phyloP scores from a whole-genome alignment of 2,329 filamentous ascomycete species.

The Neocucurbitaria cava region DNA sequence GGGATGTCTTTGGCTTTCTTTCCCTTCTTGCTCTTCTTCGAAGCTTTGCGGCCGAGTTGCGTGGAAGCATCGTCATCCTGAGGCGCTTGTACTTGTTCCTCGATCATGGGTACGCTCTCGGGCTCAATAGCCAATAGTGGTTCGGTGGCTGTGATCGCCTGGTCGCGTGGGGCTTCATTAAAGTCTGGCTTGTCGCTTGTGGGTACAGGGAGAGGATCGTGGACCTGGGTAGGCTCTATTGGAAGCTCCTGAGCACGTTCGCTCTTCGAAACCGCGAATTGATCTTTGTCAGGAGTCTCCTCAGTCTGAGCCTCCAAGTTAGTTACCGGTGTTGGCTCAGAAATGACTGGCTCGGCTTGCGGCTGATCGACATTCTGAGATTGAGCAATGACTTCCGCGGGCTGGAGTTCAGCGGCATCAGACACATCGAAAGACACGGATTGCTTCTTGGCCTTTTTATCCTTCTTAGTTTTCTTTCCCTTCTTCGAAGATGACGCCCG shows the following conservation, averaged over 20 bases:
- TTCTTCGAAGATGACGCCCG: slow-evolving; percentile 25
- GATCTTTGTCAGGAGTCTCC: neutral
- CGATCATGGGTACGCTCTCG: neutral
- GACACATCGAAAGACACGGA: slow-evolving; percentile 11
- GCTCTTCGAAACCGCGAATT: neutral
- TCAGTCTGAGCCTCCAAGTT: neutral
- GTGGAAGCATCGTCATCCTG: slow-evolving; percentile 7
- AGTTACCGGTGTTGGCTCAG: neutral
- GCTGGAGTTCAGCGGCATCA: slow-evolving; percentile 5
- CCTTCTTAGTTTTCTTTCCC: slow-evolving; percentile 37
- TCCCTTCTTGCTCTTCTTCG: slow-evolving; percentile 45
- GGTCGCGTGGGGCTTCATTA: neutral
- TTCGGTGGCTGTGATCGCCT: neutral
- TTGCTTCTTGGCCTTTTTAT: slow-evolving; percentile 35
- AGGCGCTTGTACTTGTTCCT: neutral
- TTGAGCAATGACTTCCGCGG: neutral
- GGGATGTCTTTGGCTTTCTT: slow-evolving; percentile 33
- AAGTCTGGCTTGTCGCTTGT: neutral
- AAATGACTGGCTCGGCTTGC: neutral
- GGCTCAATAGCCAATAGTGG: slow-evolving; percentile 1
- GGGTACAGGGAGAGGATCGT: neutral
- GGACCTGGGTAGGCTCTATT: neutral
- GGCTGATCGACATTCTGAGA: neutral
- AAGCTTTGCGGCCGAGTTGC: slow-evolving; percentile 25
- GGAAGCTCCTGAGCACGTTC: neutral